Conservation (phyloP, 2,329 filamentous ascomycete genomes). For the Penicillium nordicum region DNA sequence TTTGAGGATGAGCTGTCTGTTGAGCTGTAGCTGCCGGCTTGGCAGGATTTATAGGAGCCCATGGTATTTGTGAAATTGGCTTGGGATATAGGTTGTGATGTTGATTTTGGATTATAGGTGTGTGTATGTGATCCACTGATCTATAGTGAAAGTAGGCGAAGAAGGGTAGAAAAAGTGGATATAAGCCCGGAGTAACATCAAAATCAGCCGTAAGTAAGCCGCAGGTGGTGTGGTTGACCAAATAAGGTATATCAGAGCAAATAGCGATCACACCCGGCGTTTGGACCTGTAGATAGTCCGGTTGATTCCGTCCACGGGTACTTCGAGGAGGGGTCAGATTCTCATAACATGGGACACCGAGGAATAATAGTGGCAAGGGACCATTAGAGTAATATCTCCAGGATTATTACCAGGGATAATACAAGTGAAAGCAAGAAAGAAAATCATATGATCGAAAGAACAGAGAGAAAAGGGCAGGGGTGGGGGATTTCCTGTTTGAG, state of each 20-base stretch:
- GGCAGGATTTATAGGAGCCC: slow-evolving; percentile 30
- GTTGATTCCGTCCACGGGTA: background rate
- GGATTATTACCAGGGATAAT: background rate
- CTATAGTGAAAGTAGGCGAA: slow-evolving; percentile 1
- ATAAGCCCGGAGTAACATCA: background rate
- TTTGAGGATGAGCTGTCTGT: slow-evolving; percentile 40
- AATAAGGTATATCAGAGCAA: slow-evolving; percentile 3
- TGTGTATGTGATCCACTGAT: slow-evolving; percentile 5
- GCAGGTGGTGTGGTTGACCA: background rate
- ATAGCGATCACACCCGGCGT: background rate
- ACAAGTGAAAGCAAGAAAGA: background rate
- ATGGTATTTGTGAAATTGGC: slow-evolving; percentile 17
- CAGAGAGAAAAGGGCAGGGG: background rate
- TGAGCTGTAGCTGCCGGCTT: slow-evolving; percentile 36
- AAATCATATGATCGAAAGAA: slow-evolving; percentile 5
- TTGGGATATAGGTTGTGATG: background rate
- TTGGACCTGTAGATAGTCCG: background rate
- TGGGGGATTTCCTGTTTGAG: slow-evolving; percentile 2
- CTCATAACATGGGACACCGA: slow-evolving; percentile 15
- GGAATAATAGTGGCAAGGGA: slow-evolving; percentile 1
- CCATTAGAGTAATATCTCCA: background rate
- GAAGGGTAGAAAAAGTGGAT: background rate
- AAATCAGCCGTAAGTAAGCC: slow-evolving; percentile 4
- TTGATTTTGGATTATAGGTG: background rate
- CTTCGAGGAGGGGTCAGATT: slow-evolving; percentile 10